Base-by-base conservation (phyloP, 2,329 filamentous ascomycete species). In the Diaporthe helianthi region DNA sequence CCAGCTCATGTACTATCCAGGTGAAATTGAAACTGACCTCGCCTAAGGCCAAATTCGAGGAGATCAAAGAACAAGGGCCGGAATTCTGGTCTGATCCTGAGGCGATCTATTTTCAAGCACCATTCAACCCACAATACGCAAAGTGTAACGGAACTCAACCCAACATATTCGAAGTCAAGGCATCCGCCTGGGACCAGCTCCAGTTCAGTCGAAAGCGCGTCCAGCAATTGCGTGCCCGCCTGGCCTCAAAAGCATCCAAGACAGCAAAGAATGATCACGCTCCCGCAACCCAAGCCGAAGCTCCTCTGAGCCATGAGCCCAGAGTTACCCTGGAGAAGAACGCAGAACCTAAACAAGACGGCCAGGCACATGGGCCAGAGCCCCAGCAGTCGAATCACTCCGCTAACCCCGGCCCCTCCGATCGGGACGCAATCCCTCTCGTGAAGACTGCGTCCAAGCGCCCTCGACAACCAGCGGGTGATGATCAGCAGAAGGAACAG, bases 181-280 rank as follows among this genome's bases (percentile, higher is more conserved):
- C 41, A 10, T 0, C 0, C 1, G 41, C 41, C 19, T 46, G 7
- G 19, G 19, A n/a, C 5, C 24, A 60, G 24, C 8, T 46, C 3
- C 0, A 15, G 3, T 1, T 2, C 1, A 9, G 55, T 19, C 55
- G 47, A 29, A 4, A 19, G 26, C 58, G 58, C 2, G 41, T 61
- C 2, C 6, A 12, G 7, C 0, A 26, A 13, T 3, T 63, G 6
- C n/a, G 31, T 2, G 17, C 4, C 19, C 7, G 1, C 7, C 13
- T 46, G 1, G 12, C 19, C 5, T 2, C 12, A 19, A 3, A 8
- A 12, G 3, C 6, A 2, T 22, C 41, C 26, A 26, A 12, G 3
- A 19, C 29, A 15, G 7, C 2, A 7, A 3, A 22, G 5, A 4
- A 7, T 19, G 2, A 1, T 9, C 2, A 22, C 3, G n/a, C n/a